Conservation (phyloP, 805 yeast genomes). For the Jamesozyma hellenica region DNA sequence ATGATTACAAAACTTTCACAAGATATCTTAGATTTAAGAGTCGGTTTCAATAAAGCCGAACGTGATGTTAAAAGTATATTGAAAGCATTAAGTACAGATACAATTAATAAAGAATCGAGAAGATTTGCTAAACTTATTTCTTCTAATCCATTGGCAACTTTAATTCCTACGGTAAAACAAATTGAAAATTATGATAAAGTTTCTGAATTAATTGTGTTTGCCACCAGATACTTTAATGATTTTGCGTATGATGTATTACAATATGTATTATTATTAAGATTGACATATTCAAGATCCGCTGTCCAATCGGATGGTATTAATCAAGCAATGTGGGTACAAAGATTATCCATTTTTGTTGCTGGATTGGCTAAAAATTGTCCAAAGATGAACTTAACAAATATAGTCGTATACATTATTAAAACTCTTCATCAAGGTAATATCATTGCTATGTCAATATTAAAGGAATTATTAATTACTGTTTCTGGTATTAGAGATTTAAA, state of each 20-base stretch:
- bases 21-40: constrained; percentile 43
- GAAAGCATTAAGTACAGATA: constrained; percentile 75
- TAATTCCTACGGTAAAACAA: constrained; percentile 62
- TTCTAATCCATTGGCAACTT: constrained; percentile 70
- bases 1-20: constrained; percentile 49
- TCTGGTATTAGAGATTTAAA: constrained; percentile 68
- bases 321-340: constrained; percentile 77
- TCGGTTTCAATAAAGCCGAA: constrained; percentile 57
- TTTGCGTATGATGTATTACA: constrained; percentile 83
- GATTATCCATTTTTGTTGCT: constrained; percentile 71
- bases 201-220: constrained; percentile 63
- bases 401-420: constrained; percentile 50
- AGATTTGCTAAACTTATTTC: constrained; percentile 61
- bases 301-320: constrained; percentile 71
- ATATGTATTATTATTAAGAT: constrained; percentile 57
- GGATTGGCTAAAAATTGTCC: constrained; percentile 48
- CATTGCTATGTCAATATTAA: constrained; percentile 52
- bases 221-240: constrained; percentile 63
- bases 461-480: constrained; percentile 59
- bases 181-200: constrained; percentile 88
- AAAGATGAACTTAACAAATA: constrained; percentile 50
- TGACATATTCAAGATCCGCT: constrained; percentile 57
- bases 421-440: constrained; percentile 52
- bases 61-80: constrained; percentile 68
- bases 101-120: constrained; percentile 62